Evolutionary conservation across 179 eudicot species (phyloP), one percentile per base, ranked within the genome.

Genomic region (Carnegiea gigantea): DNA sequence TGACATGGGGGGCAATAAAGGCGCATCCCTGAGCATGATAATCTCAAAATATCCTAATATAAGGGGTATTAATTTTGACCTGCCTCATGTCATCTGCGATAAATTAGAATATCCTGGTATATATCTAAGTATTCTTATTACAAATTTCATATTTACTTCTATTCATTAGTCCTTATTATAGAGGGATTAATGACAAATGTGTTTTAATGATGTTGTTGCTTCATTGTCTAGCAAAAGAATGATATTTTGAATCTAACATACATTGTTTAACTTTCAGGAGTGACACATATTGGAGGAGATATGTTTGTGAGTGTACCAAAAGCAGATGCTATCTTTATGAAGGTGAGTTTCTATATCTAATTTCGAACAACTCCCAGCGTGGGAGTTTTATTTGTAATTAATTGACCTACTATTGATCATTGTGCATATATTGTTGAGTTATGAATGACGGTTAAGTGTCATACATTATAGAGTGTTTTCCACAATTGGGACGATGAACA

Each of bases 401-500:
- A 3, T 33, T 33, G 36, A 33, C 36, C 36, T 1, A 33, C 1
- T 28, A 28, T 28, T 28, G 3, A 33, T 33, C 36, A 33, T 33
- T 33, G 36, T 33, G 36, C 36, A 33, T 33, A 33, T 33, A 33
- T 33, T 33, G 1, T 33, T 33, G 36, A 33, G 3, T 1, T 33
- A 33, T 33, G 36, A 33, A 33, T 33, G 36, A 33, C 3, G 36
- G 3, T 33, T 33, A 1, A 33, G 1, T 33, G 36, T 33, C 17
- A 3, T 2, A 33, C 3, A 33, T 33, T 33, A 2, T 33, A 33
- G 36, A 62, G 68, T 23, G 33, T 62, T n/a, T 62, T 62, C 18
- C 93, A 92, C 59, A 86, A 88, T 18, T 92, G 95, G 95, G 84
- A 86, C 10, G 93, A 92, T 36, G 87, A 87, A 33, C 83, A 89